These are phyloP conservation scores for Phaeomoniella chlamydospora DNA, from an alignment of 2,329 filamentous ascomycete species.

Conservation along the genomic window DNA sequence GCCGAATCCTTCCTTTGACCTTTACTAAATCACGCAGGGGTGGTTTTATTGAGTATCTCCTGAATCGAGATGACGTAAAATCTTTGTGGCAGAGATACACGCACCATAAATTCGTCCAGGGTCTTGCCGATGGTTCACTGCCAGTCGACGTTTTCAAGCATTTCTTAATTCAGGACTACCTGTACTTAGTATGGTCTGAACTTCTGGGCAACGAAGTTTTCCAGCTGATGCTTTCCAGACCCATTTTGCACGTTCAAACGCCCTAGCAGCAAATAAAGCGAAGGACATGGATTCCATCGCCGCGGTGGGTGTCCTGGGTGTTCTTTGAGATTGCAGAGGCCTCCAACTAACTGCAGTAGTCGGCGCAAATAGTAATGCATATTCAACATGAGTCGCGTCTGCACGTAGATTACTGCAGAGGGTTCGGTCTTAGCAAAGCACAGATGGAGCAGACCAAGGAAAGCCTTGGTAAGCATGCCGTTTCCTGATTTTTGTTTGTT, in stretches of 20 bases:
- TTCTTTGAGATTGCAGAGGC: neutral
- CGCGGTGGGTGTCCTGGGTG: conserved; percentile 34
- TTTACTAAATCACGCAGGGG: conserved; percentile 36
- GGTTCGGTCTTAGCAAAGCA: conserved; percentile 60
- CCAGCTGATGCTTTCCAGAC: conserved; percentile 31
- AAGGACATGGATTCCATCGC: conserved; percentile 59
- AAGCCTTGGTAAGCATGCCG: conserved; percentile 45
- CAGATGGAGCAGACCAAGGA: conserved; percentile 64
- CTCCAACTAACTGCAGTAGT: conserved; percentile 21
- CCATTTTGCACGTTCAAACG: conserved; percentile 78
- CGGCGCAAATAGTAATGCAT: conserved; percentile 57
- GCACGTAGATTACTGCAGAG: conserved; percentile 68
- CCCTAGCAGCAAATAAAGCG: conserved; percentile 73
- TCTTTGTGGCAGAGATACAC: conserved; percentile 61
- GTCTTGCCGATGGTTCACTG: conserved; percentile 60
- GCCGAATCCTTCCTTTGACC: neutral
- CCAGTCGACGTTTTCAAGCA: conserved; percentile 67
- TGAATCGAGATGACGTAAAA: conserved; percentile 61
- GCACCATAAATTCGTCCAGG: conserved; percentile 68
- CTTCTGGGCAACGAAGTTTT: neutral
- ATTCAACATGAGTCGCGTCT: conserved; percentile 68
- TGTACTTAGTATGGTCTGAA: conserved; percentile 54
- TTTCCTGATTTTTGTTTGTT: neutral
- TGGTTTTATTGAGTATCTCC: conserved; percentile 69
- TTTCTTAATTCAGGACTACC: conserved; percentile 84